Evolutionary conservation across 106 monocot species (phyloP).

Genomic region (Cymbidium sinense): DNA sequence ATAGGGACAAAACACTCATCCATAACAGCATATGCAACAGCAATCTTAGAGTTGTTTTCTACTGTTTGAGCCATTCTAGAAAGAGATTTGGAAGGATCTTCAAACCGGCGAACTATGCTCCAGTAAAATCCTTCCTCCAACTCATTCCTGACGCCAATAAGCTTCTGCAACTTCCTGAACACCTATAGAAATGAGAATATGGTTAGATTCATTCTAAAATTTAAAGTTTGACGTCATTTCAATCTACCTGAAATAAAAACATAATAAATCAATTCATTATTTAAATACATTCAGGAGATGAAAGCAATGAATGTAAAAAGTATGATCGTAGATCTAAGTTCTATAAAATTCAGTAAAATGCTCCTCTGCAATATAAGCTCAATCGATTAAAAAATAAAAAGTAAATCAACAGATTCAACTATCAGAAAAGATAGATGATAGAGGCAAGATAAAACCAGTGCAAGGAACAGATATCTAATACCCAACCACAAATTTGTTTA

Average conservation of each 20-base stretch:
- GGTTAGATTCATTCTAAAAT: neutral
- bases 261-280: neutral
- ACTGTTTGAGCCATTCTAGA: conserved; percentile 21
- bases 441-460: neutral
- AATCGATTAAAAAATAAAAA: neutral
- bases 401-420: neutral
- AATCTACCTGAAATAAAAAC: neutral
- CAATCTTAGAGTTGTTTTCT: conserved; percentile 80
- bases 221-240: neutral
- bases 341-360: neutral
- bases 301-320: neutral
- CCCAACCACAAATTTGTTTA: neutral
- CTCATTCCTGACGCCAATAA: conserved; percentile 61
- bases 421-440: neutral
- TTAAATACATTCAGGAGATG: neutral
- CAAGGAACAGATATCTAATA: neutral
- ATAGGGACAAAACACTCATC: conserved; percentile 88
- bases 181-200: conserved; percentile 35
- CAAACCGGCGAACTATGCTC: conserved; percentile 53
- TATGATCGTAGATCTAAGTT: neutral
- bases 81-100: conserved; percentile 20
- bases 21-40: conserved; percentile 74
- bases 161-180: conserved; percentile 43
- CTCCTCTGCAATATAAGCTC: neutral
- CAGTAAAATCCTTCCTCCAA: conserved; percentile 77